Base-by-base conservation (phyloP, 2,329 filamentous ascomycete genomes). In the Ophiostoma quercus region DNA sequence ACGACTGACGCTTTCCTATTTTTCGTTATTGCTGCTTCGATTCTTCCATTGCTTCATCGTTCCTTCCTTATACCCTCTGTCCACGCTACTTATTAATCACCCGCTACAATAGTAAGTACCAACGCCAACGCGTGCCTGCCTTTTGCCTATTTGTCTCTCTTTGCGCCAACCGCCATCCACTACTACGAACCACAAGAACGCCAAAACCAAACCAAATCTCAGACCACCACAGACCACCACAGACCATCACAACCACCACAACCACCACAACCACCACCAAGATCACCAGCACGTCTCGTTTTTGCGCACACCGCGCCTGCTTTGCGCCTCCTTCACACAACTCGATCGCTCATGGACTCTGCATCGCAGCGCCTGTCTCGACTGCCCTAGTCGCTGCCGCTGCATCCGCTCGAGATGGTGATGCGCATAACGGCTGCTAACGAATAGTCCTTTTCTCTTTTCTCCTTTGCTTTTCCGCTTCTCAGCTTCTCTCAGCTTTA, bases 341-440 rank as follows among this genome's bases (percentile, higher is more conserved):
- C 19, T 12, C 62, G 8, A 22, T 39, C 34, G 16, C 62, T 16
- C 62, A 65, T 65, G 62, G 62, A 39, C 62, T 39, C 62, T 22
- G 34, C 3, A n/a, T 65, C 41, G 22, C 32, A 25, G 7, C n/a
- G 11, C 34, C 41, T 14, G 16, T 47, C 6, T 37, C 29, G 62
- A 65, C 60, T 37, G 32, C 60, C n/a, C 37, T 63, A 3, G 68
- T 11, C 54, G 63, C 68, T 57, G 14, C 67, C 67, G 54, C 51
- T 25, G 12, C 8, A 29, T 63, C 12, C 43, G 60, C 39, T 32
- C 41, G 41, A 25, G 12, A 41, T 41, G 22, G 16, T 37, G n/a
- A 39, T 65, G 54, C 43, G 68, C 68, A 25, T 67, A 32, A 63
- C 37, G 51, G 32, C 63, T 63, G 47, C 71, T 72, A 69, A 72